Percentiles rank a stretch among this genome's conserved stretches.
These are phyloP conservation scores for Phialemoniopsis sp. DNA, from an alignment of 2,329 filamentous ascomycete species.

Conservation along the genomic window DNA sequence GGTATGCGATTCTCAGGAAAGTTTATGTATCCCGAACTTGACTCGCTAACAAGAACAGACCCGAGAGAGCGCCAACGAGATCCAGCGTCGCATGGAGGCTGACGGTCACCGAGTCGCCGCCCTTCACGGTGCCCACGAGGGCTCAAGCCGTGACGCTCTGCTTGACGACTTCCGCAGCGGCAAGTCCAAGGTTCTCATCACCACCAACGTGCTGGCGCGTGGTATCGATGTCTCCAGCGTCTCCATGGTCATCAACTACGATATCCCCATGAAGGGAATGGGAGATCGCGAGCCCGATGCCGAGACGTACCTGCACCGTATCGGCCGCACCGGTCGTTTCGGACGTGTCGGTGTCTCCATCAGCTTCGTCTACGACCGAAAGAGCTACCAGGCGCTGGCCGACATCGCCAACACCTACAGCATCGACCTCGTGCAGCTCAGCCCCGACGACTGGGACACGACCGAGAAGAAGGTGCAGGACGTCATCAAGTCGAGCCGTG, in stretches of 20 bases:
- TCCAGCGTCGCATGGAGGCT: conserved; percentile 77
- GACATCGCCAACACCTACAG: conserved; percentile 77
- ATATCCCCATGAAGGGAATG: conserved; percentile 70
- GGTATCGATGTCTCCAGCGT: conserved; percentile 91
- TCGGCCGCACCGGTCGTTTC: conserved; percentile 94
- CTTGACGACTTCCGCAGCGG: conserved; percentile 84
- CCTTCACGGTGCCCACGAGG: conserved; percentile 84
- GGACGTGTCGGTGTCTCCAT: conserved; percentile 95
- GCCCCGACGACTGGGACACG: conserved; percentile 85
- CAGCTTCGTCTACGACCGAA: conserved; percentile 85
- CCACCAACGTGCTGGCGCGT: conserved; percentile 92
- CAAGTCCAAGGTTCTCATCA: conserved; percentile 91
- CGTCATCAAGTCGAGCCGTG: conserved; percentile 69
- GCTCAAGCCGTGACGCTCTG: conserved; percentile 74
- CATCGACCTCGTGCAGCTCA: conserved; percentile 76
- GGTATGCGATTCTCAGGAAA: too few species aligned
- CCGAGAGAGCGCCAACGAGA: conserved; percentile 78
- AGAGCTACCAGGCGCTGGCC: conserved; percentile 74
- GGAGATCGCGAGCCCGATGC: conserved; percentile 82
- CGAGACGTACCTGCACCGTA: conserved; percentile 96
- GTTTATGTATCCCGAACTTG: too few species aligned
- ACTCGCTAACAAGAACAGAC: conserved; percentile 64
- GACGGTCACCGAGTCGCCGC: conserved; percentile 92
- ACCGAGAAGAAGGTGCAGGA: conserved; percentile 80
- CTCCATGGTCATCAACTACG: conserved; percentile 98